Conservation (phyloP, 2,329 filamentous ascomycete species). For the Nothomitra cinnamomea region DNA sequence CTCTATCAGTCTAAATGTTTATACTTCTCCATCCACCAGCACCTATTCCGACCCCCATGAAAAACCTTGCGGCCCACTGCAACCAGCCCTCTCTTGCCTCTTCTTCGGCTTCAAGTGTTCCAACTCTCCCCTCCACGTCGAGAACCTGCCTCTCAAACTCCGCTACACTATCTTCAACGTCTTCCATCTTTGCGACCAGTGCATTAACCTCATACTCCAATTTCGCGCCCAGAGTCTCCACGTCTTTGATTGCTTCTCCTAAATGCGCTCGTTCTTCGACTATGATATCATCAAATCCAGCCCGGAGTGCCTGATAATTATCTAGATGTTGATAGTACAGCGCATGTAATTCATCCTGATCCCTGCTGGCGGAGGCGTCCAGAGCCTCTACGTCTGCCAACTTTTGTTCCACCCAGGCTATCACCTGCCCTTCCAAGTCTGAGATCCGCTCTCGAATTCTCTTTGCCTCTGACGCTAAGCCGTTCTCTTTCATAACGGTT, state of each 20-base stretch:
- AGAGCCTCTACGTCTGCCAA: slow-evolving; percentile 39
- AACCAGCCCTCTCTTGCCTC: slow-evolving; percentile 48
- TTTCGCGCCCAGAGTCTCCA: slow-evolving; percentile 67
- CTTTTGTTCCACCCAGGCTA: slow-evolving; percentile 43
- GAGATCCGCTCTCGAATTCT: slow-evolving; percentile 36
- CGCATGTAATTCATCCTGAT: slow-evolving; percentile 46
- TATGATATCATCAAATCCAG: slow-evolving; percentile 51
- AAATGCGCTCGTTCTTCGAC: slow-evolving; percentile 50
- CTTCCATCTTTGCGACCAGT: slow-evolving; percentile 62
- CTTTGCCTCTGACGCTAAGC: slow-evolving; percentile 36
- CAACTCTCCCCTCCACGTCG: slow-evolving; percentile 47
- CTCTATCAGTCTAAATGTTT: too few relatives aligned
- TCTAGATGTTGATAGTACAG: slow-evolving; percentile 56
- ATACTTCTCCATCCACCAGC: background rate
- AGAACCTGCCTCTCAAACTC: slow-evolving; percentile 65
- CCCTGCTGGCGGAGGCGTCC: slow-evolving; percentile 42
- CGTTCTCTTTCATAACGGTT: slow-evolving; percentile 20
- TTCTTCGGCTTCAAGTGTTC: slow-evolving; percentile 39
- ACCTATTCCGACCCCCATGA: slow-evolving; percentile 32
- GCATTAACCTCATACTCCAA: slow-evolving; percentile 82
- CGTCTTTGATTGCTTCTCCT: slow-evolving; percentile 55
- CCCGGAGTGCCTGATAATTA: slow-evolving; percentile 48
- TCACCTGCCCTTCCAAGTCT: slow-evolving; percentile 33
- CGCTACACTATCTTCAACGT: slow-evolving; percentile 67
- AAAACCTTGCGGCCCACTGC: slow-evolving; percentile 44